Evolutionary conservation across 805 yeast species (phyloP).

Genomic region (Candida taoyuanica): DNA sequence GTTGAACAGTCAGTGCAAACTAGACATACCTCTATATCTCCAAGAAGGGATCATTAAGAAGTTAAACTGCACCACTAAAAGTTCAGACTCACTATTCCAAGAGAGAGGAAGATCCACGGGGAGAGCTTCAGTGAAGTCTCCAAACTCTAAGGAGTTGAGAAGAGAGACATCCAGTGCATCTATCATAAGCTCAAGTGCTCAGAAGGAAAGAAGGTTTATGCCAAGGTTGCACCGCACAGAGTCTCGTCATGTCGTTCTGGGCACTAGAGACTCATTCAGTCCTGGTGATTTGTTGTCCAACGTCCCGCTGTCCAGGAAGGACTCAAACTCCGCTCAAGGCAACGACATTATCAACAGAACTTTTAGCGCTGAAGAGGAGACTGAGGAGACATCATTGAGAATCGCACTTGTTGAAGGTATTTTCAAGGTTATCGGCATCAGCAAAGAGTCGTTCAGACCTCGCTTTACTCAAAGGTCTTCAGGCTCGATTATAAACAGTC

Average conservation of each 20-base stretch:
- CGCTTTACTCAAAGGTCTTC: constrained; percentile 19
- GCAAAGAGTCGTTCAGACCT: constrained; percentile 32
- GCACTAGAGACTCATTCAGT: constrained; percentile 51
- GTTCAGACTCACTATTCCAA: neutral
- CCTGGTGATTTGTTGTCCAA: constrained; percentile 86
- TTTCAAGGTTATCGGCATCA: constrained; percentile 63
- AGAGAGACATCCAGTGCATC: constrained; percentile 10
- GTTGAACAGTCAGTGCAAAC: constrained; percentile 46
- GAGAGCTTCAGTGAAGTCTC: constrained; percentile 1
- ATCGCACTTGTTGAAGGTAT: constrained; percentile 68
- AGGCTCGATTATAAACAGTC: constrained; percentile 18
- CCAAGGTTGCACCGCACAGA: constrained; percentile 15
- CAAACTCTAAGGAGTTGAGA: neutral
- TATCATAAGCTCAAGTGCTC: constrained; percentile 11
- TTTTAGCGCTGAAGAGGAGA: constrained; percentile 43
- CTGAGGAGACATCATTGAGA: constrained; percentile 61
- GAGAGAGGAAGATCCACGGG: constrained; percentile 16
- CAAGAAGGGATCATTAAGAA: constrained; percentile 50
- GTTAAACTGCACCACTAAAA: constrained; percentile 29
- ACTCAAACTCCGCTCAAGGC: neutral
- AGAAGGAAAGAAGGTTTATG: constrained; percentile 12
- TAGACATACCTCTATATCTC: constrained; percentile 60
- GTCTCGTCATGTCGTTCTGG: constrained; percentile 48
- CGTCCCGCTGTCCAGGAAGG: constrained; percentile 57
- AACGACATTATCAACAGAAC: constrained; percentile 7